These are phyloP conservation scores for Cardamine chenopodiifolia DNA, from an alignment of 345 rosid species.

Conservation along the genomic window DNA sequence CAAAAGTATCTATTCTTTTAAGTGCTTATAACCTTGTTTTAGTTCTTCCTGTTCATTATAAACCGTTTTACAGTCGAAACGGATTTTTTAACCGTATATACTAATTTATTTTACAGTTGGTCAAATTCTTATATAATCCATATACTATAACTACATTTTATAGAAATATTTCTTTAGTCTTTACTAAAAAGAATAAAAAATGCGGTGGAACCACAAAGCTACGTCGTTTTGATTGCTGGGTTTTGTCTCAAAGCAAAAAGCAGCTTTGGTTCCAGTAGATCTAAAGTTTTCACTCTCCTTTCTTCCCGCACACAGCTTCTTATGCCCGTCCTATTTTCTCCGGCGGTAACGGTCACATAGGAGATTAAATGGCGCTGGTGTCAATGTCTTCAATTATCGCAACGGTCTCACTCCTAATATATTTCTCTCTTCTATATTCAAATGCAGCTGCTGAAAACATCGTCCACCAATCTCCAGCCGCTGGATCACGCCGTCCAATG, in stretches of 20 bases:
- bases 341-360: background rate
- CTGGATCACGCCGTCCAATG: slow-evolving; percentile 56
- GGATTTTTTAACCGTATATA: no score
- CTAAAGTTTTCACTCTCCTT: background rate
- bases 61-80: no score
- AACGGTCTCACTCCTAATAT: slow-evolving; percentile 25
- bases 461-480: slow-evolving; percentile 37
- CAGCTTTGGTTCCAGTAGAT: slow-evolving; percentile 29
- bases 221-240: slow-evolving; percentile 16
- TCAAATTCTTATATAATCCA: no score
- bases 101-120: no score
- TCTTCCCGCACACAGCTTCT: background rate
- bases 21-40: no score
- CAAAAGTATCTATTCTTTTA: no score
- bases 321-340: background rate
- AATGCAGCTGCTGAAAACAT: slow-evolving; percentile 34
- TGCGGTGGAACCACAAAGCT: background rate
- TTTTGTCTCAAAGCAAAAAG: slow-evolving; percentile 38
- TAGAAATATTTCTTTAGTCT: no score
- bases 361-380: slow-evolving; percentile 38
- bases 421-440: slow-evolving; percentile 29
- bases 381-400: slow-evolving; percentile 21
- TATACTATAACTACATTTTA: no score
- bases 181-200: background rate
- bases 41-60: no score